Percentiles rank a stretch among this genome's conserved stretches.
Evolutionary conservation across 2,329 filamentous ascomycete species (phyloP).

Genomic region (Cryphonectria japonica): DNA sequence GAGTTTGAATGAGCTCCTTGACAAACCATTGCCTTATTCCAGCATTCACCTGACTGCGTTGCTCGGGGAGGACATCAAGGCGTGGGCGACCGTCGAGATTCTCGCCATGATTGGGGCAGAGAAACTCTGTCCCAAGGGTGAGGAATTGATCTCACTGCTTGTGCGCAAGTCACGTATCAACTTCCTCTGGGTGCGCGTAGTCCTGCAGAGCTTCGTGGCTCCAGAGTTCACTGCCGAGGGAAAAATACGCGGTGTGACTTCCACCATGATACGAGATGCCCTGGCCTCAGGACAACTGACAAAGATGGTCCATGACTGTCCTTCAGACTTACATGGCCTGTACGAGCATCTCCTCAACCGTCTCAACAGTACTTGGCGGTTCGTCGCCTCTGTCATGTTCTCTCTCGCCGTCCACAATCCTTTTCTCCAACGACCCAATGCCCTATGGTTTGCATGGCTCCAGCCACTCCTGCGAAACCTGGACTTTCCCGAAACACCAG

Average conservation of each 20-base stretch:
- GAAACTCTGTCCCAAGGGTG: background rate
- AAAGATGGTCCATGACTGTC: background rate
- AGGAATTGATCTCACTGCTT: background rate
- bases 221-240: background rate
- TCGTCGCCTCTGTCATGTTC: background rate
- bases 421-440: background rate
- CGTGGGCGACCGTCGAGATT: background rate
- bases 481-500: background rate
- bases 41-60: slow-evolving; percentile 6
- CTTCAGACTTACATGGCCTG: slow-evolving; percentile 3
- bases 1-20: background rate
- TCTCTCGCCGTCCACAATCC: background rate
- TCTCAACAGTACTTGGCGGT: background rate
- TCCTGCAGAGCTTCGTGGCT: background rate
- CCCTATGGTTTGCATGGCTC: slow-evolving; percentile 7
- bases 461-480: background rate
- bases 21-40: background rate
- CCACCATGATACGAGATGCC: background rate
- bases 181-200: slow-evolving; percentile 9
- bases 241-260: background rate
- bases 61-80: background rate
- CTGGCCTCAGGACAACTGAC: background rate
- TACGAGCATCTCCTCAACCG: background rate
- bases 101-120: background rate
- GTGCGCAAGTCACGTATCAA: background rate